Base-by-base conservation (phyloP, 345 rosid genomes). In the Linum tenue region DNA sequence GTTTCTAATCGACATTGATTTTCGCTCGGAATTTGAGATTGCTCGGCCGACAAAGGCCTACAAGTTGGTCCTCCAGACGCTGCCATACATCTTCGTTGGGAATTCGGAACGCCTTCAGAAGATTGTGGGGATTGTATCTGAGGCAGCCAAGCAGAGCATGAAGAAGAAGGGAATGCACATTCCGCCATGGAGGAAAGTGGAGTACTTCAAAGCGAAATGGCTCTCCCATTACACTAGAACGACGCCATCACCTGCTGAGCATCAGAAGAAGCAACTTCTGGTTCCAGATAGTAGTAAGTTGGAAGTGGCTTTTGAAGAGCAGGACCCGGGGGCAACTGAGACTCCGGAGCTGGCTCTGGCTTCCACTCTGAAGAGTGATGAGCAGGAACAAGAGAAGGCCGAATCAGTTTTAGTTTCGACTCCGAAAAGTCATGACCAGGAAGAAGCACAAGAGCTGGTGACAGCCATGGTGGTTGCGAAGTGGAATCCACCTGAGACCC, bases 151-250 rank as follows among this genome's bases (percentile, higher is more conserved):
- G 69, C 92, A 77, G 69, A 94, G 97, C 73, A 73, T 94, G 75
- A 90, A 82, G 83, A 94, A 86, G 87, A 94, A 84, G 79, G 96
- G 92, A 5, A 90, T 94, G 95, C 92, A 82, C 75, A 67, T 88
- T 1, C 92, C 97, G 59, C 99, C 97, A 0, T 94, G 99, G 99
- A 83, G 99, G 63, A 90, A 88, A 76, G 81, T 83, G 0, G 97
- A 88, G 75, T 94, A 94, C 73, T 82, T 86, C 83, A 69, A 84
- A 56, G 92, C 99, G 58, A 94, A 91, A 69, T 94, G 97, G 99
- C 74, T 88, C 10, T 86, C 96, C 31, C 77, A 90, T 39, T 76
- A 84, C 75, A 67, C 77, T 14, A 76, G 88, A 79, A 65, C 79
- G 38, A 35, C 51, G 42, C 64, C 65, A 0, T 7, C 16, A 4